These are phyloP conservation scores for Exophiala lecanii-corni DNA, from an alignment of 2,329 filamentous ascomycete species.

Conservation along the genomic window DNA sequence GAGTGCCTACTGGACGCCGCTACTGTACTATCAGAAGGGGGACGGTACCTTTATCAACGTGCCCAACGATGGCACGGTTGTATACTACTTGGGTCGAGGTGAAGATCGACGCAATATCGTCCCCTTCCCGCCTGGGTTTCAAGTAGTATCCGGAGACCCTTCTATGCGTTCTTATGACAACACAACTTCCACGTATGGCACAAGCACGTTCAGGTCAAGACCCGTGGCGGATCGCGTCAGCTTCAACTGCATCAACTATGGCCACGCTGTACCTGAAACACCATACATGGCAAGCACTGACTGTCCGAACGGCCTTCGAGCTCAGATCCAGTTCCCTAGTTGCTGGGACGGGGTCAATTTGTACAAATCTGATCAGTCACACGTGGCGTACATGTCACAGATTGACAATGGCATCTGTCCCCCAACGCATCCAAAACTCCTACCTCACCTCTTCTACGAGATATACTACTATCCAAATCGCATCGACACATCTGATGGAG, in stretches of 20 bases:
- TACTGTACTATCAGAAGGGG: slow-evolving; percentile 68
- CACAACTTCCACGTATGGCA: slow-evolving; percentile 16
- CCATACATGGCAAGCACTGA: slow-evolving; percentile 70
- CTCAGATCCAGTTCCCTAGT: slow-evolving; percentile 81
- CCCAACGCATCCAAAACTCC: slow-evolving; percentile 58
- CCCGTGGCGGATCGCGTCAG: slow-evolving; percentile 65
- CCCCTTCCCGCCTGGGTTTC: slow-evolving; percentile 72
- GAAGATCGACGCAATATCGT: slow-evolving; percentile 52
- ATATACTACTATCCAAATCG: slow-evolving; percentile 50
- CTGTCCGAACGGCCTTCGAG: slow-evolving; percentile 73
- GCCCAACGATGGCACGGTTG: slow-evolving; percentile 50
- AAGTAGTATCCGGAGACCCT: slow-evolving; percentile 74
- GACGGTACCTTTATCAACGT: slow-evolving; percentile 45
- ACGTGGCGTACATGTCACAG: slow-evolving; percentile 73
- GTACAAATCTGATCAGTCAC: slow-evolving; percentile 52
- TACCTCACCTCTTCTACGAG: slow-evolving; percentile 77
- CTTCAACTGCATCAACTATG: slow-evolving; percentile 91
- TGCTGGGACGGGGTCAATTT: slow-evolving; percentile 75
- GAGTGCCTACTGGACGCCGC: slow-evolving; percentile 80
- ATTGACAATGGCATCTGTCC: slow-evolving; percentile 77
- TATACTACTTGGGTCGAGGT: slow-evolving; percentile 20
- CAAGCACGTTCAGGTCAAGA: slow-evolving; percentile 39
- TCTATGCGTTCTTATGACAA: slow-evolving; percentile 19
- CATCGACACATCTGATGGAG: slow-evolving; percentile 46
- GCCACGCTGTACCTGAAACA: slow-evolving; percentile 54